A percentile compares a stretch with the other conserved stretches of the same genome.
Evolutionary conservation across 2,329 filamentous ascomycete species (phyloP).

Genomic region (Aschersonia sp.): DNA sequence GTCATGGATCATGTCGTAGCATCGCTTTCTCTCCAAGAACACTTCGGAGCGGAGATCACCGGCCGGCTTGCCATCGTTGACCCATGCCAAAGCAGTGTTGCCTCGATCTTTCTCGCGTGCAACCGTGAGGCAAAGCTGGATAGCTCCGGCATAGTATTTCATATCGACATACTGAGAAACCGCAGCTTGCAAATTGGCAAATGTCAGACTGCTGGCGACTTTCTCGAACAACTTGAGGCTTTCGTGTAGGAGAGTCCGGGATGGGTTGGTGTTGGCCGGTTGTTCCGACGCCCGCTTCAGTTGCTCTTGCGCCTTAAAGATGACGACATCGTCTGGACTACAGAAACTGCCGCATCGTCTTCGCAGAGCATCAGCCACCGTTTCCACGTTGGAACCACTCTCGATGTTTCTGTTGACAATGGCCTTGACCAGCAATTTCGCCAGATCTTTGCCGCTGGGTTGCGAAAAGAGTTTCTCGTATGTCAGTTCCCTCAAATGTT

Average conservation of each 20-base stretch:
- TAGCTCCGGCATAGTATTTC: constrained; percentile 86
- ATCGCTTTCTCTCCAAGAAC: constrained; percentile 59
- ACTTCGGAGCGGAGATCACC: constrained; percentile 54
- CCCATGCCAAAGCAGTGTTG: constrained; percentile 72
- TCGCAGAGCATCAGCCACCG: constrained; percentile 85
- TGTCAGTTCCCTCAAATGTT: constrained; percentile 61
- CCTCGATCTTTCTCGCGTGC: constrained; percentile 77
- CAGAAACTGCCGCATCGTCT: constrained; percentile 94
- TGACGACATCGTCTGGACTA: constrained; percentile 89
- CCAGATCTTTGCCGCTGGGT: constrained; percentile 67
- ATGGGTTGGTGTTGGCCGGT: constrained; percentile 58
- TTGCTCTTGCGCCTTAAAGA: constrained; percentile 96
- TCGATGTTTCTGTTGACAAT: constrained; percentile 98
- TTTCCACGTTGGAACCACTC: constrained; percentile 93
- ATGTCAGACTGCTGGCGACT: constrained; percentile 70
- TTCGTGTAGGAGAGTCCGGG: constrained; percentile 71
- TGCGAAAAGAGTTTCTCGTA: constrained; percentile 82
- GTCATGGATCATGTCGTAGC: constrained; percentile 79
- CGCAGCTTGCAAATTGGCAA: constrained; percentile 65
- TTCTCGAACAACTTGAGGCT: constrained; percentile 79
- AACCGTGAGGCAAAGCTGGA: constrained; percentile 72
- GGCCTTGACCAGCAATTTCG: constrained; percentile 88
- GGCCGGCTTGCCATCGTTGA: constrained; percentile 66
- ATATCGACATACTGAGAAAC: constrained; percentile 67
- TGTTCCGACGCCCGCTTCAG: constrained; percentile 78